These are phyloP conservation scores for Neocatenulostroma microsporum DNA, from an alignment of 2,329 filamentous ascomycete genomes.

Conservation along the genomic window DNA sequence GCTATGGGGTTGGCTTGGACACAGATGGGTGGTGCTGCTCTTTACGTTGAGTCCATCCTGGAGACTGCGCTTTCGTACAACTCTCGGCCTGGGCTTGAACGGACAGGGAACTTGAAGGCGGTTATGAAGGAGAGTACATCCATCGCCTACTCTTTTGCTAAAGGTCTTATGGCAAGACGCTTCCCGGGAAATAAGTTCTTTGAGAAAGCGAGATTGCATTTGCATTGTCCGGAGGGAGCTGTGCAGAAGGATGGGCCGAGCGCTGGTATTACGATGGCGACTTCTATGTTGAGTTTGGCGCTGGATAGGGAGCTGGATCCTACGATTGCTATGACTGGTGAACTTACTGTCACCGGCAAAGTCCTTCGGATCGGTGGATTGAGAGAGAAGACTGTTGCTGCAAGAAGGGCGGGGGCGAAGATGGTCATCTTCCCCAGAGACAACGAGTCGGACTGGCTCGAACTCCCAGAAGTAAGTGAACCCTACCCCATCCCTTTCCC, in stretches of 20 bases:
- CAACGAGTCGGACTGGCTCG: slow-evolving; percentile 94
- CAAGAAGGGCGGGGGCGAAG: slow-evolving; percentile 81
- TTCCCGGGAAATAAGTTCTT: slow-evolving; percentile 94
- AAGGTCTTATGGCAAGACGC: slow-evolving; percentile 73
- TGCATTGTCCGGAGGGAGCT: slow-evolving; percentile 94
- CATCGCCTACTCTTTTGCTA: slow-evolving; percentile 94
- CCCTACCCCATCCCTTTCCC: not conserved
- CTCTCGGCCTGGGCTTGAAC: slow-evolving; percentile 73
- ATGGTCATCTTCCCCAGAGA: slow-evolving; percentile 92
- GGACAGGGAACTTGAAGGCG: slow-evolving; percentile 86
- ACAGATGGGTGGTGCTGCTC: slow-evolving; percentile 86
- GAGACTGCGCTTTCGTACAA: slow-evolving; percentile 68
- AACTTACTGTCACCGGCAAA: slow-evolving; percentile 94
- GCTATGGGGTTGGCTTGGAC: slow-evolving; percentile 99
- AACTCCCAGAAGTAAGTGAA: slow-evolving; percentile 79
- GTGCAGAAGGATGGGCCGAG: slow-evolving; percentile 77
- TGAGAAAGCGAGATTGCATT: slow-evolving; percentile 86
- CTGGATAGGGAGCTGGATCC: slow-evolving; percentile 71
- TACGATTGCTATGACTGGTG: slow-evolving; percentile 94
- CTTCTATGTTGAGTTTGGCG: slow-evolving; percentile 76
- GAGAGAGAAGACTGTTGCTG: slow-evolving; percentile 94
- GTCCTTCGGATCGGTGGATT: slow-evolving; percentile 89
- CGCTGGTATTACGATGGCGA: slow-evolving; percentile 98
- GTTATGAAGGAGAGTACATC: slow-evolving; percentile 98
- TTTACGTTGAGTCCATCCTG: slow-evolving; percentile 95